Evolutionary conservation across 1,139 yeast species (phyloP).

Genomic region (Blastobotrys proliferans): DNA sequence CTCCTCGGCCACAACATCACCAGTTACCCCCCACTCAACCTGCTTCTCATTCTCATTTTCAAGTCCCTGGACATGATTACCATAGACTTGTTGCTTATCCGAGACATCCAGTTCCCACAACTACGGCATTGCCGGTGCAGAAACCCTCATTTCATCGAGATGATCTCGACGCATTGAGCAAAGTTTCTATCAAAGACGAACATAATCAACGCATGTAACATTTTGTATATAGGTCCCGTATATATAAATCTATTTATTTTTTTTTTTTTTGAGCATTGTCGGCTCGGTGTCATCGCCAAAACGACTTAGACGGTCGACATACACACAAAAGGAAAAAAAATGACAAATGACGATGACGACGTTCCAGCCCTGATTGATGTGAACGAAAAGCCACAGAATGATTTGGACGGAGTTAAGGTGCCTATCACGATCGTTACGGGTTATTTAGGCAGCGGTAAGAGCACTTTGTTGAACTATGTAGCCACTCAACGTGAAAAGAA

Average conservation of each 20-base stretch:
- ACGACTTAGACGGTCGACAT: not conserved
- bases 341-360: slow-evolving; percentile 14
- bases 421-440: slow-evolving; percentile 95
- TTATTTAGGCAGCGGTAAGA: slow-evolving; percentile 88
- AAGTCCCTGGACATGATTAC: too few species aligned
- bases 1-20: too few species aligned
- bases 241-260: too few species aligned
- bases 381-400: not conserved
- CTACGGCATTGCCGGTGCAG: too few species aligned
- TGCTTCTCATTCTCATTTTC: too few species aligned
- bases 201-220: too few species aligned
- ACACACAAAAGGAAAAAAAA: not conserved
- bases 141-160: too few species aligned
- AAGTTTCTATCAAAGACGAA: not conserved
- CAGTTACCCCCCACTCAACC: too few species aligned
- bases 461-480: slow-evolving; percentile 67
- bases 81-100: too few species aligned
- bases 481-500: slow-evolving; percentile 65
- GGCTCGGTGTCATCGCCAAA: not conserved
- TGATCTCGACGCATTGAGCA: not conserved
- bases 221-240: too few species aligned
- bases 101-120: too few species aligned
- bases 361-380: slow-evolving; percentile 9
- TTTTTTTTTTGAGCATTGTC: too few species aligned
- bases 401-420: slow-evolving; percentile 42